Conservation (phyloP, 1,284 basidiomycete species). For the Irpex lacteus region DNA sequence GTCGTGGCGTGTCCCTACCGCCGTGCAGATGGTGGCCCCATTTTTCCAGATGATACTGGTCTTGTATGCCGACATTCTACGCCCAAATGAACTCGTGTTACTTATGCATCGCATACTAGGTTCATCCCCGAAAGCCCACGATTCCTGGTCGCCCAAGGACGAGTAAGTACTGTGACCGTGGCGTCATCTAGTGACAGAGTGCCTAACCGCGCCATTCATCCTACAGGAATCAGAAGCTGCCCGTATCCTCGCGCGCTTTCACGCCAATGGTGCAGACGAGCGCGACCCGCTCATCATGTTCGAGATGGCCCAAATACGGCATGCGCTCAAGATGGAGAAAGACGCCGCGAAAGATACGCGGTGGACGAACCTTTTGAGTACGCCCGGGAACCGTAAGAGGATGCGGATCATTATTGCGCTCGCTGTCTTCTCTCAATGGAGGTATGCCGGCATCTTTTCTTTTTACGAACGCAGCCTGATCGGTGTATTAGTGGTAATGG, state of each 20-base stretch:
- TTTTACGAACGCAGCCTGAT: not conserved
- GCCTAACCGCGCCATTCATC: not conserved
- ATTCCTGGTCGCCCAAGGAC: slow-evolving; percentile 60
- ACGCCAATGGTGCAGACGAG: slow-evolving; percentile 51
- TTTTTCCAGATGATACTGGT: slow-evolving; percentile 54
- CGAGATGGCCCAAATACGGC: slow-evolving; percentile 60
- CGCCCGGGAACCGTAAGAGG: slow-evolving; percentile 57
- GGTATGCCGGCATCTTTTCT: slow-evolving; percentile 33
- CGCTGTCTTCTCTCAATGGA: slow-evolving; percentile 66
- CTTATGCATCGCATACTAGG: slow-evolving; percentile 30
- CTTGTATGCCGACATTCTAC: slow-evolving; percentile 34
- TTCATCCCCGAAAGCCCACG: slow-evolving; percentile 71
- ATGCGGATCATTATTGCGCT: slow-evolving; percentile 58
- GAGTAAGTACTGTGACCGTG: slow-evolving; percentile 34
- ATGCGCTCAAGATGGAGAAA: slow-evolving; percentile 58
- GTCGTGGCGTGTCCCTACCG: slow-evolving; percentile 68
- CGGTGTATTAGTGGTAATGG: slow-evolving; percentile 52
- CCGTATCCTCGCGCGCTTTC: slow-evolving; percentile 58
- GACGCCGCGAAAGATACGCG: slow-evolving; percentile 46
- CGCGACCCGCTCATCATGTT: slow-evolving; percentile 55
- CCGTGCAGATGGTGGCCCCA: slow-evolving; percentile 67
- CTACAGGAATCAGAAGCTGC: slow-evolving; percentile 49
- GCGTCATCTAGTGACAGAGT: not conserved
- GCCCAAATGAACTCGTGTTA: not conserved
- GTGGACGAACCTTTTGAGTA: slow-evolving; percentile 49